These are phyloP conservation scores for Sapria himalayana DNA, from an alignment of 345 rosid species.

Conservation along the genomic window DNA sequence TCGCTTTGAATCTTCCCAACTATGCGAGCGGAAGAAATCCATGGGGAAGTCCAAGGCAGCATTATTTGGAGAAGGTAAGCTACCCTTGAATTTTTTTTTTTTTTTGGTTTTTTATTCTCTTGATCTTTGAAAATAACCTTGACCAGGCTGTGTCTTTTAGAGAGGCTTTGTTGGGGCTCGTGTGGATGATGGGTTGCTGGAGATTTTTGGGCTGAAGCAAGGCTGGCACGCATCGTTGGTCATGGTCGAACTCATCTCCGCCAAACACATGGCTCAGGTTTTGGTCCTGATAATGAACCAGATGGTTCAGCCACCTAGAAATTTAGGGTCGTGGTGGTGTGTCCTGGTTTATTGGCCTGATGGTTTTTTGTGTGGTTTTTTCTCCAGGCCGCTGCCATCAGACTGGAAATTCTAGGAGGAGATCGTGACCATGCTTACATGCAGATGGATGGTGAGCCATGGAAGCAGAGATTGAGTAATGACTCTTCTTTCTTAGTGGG, in stretches of 20 bases:
- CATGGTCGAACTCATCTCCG: conserved; percentile 96
- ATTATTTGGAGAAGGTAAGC: conserved; percentile 65
- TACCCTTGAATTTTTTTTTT: neutral
- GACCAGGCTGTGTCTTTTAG: conserved; percentile 33
- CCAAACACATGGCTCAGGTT: conserved; percentile 98
- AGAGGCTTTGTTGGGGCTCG: conserved; percentile 90
- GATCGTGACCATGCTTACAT: conserved; percentile 69
- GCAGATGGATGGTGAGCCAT: conserved; percentile 99
- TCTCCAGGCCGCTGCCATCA: conserved; percentile 61
- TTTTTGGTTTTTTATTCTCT: no score
- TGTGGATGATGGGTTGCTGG: conserved; percentile 81
- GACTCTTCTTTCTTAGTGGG: conserved; percentile 60
- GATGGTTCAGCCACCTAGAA: no score
- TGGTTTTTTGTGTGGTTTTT: no score
- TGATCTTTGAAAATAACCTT: no score
- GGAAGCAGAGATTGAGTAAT: conserved; percentile 66
- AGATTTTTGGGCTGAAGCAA: conserved; percentile 89
- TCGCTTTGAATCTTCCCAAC: conserved; percentile 71
- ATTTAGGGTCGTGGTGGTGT: no score
- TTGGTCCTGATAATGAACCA: neutral
- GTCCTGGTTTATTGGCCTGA: no score
- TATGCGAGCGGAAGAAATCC: conserved; percentile 96
- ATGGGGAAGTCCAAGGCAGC: conserved; percentile 71
- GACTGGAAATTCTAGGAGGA: conserved; percentile 77
- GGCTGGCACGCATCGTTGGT: conserved; percentile 99